Evolutionary conservation across 2,329 filamentous ascomycete species (phyloP), one percentile per base, ranked within the genome.

Genomic region (Phymatotrichopsis omnivora): DNA sequence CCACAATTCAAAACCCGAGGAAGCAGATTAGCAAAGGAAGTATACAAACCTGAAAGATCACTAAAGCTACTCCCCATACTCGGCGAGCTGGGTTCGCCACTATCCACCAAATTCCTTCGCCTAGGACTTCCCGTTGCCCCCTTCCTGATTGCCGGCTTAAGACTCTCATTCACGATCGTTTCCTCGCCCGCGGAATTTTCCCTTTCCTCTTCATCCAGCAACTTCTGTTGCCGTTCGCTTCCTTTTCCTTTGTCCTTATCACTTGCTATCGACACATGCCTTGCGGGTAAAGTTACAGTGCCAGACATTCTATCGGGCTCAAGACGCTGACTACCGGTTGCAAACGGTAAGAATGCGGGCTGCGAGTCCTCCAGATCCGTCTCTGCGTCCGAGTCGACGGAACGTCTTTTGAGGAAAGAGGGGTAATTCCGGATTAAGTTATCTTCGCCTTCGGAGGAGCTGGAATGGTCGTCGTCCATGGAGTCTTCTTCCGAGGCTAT

Each of bases 11-110:
- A 2, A n/a, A n/a, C n/a, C n/a, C n/a, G n/a, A n/a, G n/a, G n/a
- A n/a, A n/a, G n/a, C n/a, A 14, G n/a, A 16, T 14, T 36, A n/a
- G 14, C n/a, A 17, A 11, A 32, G 34, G 23, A 42, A 23, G 27
- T 12, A 75, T 37, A 39, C 55, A 52, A 60, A 70, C 82, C 82
- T 61, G 89, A 84, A 32, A 93, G 70, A 65, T 91, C 85, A 63
- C 82, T 89, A 58, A 85, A 91, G 57, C 82, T 87, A 61, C 83
- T 89, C 1, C 83, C 82, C 77, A 86, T 85, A 57, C 81, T 85
- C 1, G 80, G 81, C 11, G 78, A 80, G 11, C 80, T 80, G 52
- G 85, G 80, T 58, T 80, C 85, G 10, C 75, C 75, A 11, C 47
- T 52, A 45, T 48, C 51, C 6, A 28, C 25, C 20, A 28, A 42